Evolutionary conservation across 2,329 filamentous ascomycete species (phyloP).

Genomic region (Epicoccum sorghinum): DNA sequence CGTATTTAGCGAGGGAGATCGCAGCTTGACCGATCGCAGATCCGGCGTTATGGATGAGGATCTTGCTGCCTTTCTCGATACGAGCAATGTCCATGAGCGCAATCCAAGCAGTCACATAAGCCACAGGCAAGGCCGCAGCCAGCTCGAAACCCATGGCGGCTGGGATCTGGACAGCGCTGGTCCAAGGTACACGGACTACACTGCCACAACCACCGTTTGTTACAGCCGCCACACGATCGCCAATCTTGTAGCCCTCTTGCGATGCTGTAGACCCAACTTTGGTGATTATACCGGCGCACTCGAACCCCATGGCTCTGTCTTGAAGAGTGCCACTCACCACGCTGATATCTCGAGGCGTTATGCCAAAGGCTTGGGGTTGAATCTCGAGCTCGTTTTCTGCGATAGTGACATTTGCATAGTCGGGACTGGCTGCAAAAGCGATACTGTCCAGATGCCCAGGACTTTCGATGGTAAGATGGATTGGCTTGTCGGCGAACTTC

Average conservation of each 20-base stretch:
- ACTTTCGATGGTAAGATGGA: background rate
- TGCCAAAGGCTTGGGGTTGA: constrained; percentile 3
- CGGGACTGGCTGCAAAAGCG: background rate
- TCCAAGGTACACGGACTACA: background rate
- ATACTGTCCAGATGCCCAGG: constrained; percentile 1
- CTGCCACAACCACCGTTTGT: background rate
- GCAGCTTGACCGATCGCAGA: constrained; percentile 17
- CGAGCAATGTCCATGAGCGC: constrained; percentile 21
- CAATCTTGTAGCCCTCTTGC: constrained; percentile 5
- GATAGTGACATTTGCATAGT: background rate
- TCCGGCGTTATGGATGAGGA: constrained; percentile 41
- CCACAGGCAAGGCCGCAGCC: constrained; percentile 26
- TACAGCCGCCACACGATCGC: constrained; percentile 15
- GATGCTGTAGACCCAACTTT: constrained; percentile 2
- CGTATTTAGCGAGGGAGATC: background rate
- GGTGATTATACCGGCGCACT: constrained; percentile 18
- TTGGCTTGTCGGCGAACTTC: background rate
- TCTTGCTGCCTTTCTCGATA: constrained; percentile 15
- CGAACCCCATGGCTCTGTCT: constrained; percentile 15
- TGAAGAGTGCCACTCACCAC: background rate
- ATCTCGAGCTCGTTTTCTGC: background rate
- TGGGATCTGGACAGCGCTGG: constrained; percentile 11
- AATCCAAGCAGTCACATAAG: constrained; percentile 24
- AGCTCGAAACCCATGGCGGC: constrained; percentile 17
- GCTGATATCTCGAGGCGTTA: constrained; percentile 2